These are phyloP conservation scores for Paraphaeosphaeria minitans DNA, from an alignment of 2,329 filamentous ascomycete genomes.

Conservation along the genomic window DNA sequence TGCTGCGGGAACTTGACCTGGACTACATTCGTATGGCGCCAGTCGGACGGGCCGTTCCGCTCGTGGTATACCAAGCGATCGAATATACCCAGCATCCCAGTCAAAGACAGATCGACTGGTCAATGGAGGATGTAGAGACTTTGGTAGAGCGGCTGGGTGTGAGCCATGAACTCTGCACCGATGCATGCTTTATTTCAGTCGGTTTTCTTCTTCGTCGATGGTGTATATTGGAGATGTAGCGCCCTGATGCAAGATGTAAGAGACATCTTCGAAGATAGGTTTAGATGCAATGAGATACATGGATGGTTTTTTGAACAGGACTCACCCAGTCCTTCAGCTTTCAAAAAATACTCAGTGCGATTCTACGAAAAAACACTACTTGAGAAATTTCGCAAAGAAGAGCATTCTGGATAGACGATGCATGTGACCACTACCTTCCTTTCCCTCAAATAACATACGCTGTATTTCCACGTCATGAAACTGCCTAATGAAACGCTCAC, in stretches of 20 bases:
- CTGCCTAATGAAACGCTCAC: too few relatives aligned
- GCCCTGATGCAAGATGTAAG: neutral
- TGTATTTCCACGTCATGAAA: too few relatives aligned
- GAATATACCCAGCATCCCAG: neutral
- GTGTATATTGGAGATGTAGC: neutral
- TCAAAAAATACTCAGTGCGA: too few relatives aligned
- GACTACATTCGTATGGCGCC: neutral
- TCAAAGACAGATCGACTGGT: neutral
- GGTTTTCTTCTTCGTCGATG: neutral
- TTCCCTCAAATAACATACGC: too few relatives aligned
- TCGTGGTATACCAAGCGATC: neutral
- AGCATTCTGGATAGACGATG: too few relatives aligned
- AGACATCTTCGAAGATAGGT: neutral
- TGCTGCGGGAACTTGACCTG: neutral
- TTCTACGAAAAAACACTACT: too few relatives aligned
- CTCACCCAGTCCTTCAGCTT: too few relatives aligned
- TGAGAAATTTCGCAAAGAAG: too few relatives aligned
- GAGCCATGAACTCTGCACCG: neutral
- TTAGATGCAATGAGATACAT: too few relatives aligned
- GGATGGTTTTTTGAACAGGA: too few relatives aligned
- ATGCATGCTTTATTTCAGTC: neutral
- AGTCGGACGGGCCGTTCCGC: too few relatives aligned
- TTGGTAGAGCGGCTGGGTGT: neutral
- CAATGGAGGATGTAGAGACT: neutral
- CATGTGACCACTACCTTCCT: too few relatives aligned